These are phyloP conservation scores for Cardamine chenopodiifolia DNA, from an alignment of 345 rosid species.

Conservation along the genomic window DNA sequence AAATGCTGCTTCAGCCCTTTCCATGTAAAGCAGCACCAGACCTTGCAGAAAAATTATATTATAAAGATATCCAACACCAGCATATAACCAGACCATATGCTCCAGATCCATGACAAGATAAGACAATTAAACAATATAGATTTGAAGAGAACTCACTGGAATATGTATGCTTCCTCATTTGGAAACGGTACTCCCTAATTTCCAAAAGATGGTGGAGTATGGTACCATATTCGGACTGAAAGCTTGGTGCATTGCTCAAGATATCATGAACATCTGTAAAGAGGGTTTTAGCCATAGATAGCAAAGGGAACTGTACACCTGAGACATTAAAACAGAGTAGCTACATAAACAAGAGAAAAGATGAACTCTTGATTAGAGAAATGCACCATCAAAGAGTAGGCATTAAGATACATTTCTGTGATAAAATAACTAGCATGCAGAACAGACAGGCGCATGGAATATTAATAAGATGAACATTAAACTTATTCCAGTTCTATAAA, in stretches of 20 bases:
- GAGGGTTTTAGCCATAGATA: conserved; percentile 64
- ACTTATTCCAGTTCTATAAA: conserved; percentile 6
- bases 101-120: conserved; percentile 21
- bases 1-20: conserved; percentile 64
- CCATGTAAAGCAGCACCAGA: conserved; percentile 66
- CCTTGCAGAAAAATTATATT: conserved; percentile 51
- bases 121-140: conserved; percentile 11
- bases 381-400: conserved; percentile 8
- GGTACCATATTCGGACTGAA: conserved; percentile 83
- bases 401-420: conserved; percentile 21
- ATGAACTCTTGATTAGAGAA: conserved; percentile 19
- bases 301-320: conserved; percentile 65
- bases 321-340: conserved; percentile 35
- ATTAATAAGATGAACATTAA: conserved; percentile 19
- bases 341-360: conserved; percentile 14
- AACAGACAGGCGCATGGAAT: conserved; percentile 12
- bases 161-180: conserved; percentile 71
- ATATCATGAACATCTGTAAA: conserved; percentile 75
- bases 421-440: conserved; percentile 16
- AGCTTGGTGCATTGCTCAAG: conserved; percentile 70
- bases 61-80: conserved; percentile 16
- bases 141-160: conserved; percentile 55
- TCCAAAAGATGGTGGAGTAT: conserved; percentile 76
- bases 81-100: conserved; percentile 19
- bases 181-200: conserved; percentile 69